phyloP scores from a whole-genome alignment of 2,329 filamentous ascomycete species.

The Thermoascus crustaceus region DNA sequence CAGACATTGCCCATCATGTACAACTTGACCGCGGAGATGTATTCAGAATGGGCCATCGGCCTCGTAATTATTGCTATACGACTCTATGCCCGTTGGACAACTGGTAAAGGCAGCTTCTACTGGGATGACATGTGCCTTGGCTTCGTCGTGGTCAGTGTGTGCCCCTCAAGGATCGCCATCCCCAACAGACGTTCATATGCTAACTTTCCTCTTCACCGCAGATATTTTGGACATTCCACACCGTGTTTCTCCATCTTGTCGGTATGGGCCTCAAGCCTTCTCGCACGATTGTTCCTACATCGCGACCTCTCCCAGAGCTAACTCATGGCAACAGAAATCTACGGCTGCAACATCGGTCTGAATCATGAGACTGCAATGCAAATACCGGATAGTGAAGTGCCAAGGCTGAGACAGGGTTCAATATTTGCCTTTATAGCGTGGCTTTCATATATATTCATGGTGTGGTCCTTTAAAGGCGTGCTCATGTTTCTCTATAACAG shows the following conservation, averaged over 20 bases:
- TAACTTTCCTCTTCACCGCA: no score
- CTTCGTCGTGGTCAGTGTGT: conserved; percentile 8
- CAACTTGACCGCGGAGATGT: conserved; percentile 13
- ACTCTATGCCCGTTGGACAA: conserved; percentile 12
- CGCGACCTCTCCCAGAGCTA: no score
- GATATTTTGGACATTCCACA: conserved; percentile 13
- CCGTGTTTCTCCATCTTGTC: conserved; percentile 11
- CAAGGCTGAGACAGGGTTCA: conserved; percentile 5
- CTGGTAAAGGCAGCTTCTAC: conserved; percentile 8
- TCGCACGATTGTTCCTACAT: no score
- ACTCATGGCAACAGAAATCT: no score
- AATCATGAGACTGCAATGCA: no score
- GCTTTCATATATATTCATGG: conserved; percentile 13
- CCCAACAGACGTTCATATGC: no score
- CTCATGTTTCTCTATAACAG: conserved; percentile 12
- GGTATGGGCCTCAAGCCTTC: conserved; percentile 1
- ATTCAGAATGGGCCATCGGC: conserved; percentile 13
- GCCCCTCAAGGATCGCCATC: not conserved
- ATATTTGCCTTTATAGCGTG: conserved; percentile 12
- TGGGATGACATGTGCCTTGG: conserved; percentile 13
- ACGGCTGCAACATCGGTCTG: no score
- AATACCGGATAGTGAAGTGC: conserved; percentile 7
- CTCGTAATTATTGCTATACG: conserved; percentile 11
- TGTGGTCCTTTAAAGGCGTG: conserved; percentile 13
- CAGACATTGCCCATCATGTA: conserved; percentile 5